A percentile compares a stretch with the other conserved stretches of the same genome.
Evolutionary conservation across 2,329 filamentous ascomycete genomes (phyloP).

Genomic region (Leptodontidium sp.): DNA sequence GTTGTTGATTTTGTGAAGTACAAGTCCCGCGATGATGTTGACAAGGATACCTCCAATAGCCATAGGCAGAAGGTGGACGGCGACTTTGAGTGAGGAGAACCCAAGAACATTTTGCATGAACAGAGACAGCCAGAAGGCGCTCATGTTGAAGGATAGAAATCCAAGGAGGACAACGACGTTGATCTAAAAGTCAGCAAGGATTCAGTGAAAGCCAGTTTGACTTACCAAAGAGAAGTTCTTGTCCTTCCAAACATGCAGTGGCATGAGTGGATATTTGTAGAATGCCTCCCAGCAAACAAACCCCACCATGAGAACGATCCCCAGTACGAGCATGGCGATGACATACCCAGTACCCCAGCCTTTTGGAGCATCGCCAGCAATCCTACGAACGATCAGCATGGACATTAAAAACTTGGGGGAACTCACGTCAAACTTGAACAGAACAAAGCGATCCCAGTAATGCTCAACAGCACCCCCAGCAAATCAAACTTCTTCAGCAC

Average conservation of each 20-base stretch:
- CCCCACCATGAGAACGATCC: conserved; percentile 60
- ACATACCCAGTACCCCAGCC: conserved; percentile 71
- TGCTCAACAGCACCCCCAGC: conserved; percentile 65
- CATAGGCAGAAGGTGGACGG: conserved; percentile 71
- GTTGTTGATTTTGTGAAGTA: conserved; percentile 72
- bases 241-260: conserved; percentile 64
- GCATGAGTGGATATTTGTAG: conserved; percentile 59
- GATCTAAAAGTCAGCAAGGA: conserved; percentile 50
- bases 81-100: conserved; percentile 64
- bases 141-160: conserved; percentile 66
- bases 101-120: conserved; percentile 66
- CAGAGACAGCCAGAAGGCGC: conserved; percentile 68
- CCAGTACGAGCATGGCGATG: conserved; percentile 67
- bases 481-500: conserved; percentile 63
- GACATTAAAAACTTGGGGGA: neutral
- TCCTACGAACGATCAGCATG: conserved; percentile 14
- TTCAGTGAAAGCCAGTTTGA: conserved; percentile 8
- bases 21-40: conserved; percentile 67
- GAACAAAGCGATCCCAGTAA: conserved; percentile 63
- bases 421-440: conserved; percentile 45
- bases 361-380: conserved; percentile 51
- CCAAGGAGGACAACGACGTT: conserved; percentile 65
- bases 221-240: conserved; percentile 68
- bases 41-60: conserved; percentile 69
- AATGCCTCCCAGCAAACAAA: conserved; percentile 71